Evolutionary conservation across 129 eudicot genomes (phyloP).

Genomic region (Solidago caesia): DNA sequence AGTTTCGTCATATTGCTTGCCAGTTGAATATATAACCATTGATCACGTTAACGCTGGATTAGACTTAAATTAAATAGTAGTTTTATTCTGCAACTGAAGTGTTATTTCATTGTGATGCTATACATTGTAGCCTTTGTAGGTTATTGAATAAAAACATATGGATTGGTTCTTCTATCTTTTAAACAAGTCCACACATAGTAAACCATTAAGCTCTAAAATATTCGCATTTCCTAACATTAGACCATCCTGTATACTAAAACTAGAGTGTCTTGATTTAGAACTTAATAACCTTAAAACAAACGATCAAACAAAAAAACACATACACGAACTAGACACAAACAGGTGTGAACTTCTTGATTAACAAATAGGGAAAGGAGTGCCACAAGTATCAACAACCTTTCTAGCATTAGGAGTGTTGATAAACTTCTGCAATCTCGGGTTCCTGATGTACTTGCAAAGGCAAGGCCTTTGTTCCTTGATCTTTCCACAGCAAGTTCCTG

Average conservation of each 20-base stretch:
- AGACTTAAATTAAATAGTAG: too few species aligned
- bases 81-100: too few species aligned
- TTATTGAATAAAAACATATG: too few species aligned
- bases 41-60: not conserved
- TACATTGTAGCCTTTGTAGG: too few species aligned
- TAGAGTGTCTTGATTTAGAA: not conserved
- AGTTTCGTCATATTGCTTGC: not conserved
- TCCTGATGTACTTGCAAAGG: constrained; percentile 44
- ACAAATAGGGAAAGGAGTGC: constrained; percentile 46
- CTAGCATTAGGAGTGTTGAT: constrained; percentile 37
- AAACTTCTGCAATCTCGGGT: constrained; percentile 34
- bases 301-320: not conserved
- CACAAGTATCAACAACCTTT: constrained; percentile 41
- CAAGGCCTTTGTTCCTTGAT: constrained; percentile 45
- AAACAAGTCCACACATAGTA: too few species aligned
- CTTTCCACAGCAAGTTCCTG: constrained; percentile 37
- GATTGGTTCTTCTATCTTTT: too few species aligned
- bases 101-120: too few species aligned
- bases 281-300: not conserved
- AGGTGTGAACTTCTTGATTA: constrained; percentile 17
- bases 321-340: constrained; percentile 16
- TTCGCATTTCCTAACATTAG: too few species aligned
- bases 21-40: not conserved
- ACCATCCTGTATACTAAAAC: not conserved
- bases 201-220: too few species aligned